Evolutionary conservation across 805 yeast species (phyloP), one percentile per base, ranked within the genome.

Genomic region (Schwanniomyces polymorphus): DNA sequence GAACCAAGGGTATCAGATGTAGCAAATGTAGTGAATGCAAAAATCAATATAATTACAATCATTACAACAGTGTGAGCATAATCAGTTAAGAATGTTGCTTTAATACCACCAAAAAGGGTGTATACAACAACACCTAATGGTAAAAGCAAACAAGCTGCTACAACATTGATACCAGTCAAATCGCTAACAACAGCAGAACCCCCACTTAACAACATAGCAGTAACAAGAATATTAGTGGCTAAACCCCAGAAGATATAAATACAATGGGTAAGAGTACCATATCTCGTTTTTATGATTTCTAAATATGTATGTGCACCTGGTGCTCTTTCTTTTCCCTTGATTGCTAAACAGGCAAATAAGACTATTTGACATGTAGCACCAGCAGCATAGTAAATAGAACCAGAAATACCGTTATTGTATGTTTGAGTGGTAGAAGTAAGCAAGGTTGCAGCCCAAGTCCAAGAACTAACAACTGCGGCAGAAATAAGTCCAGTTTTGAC

Each of bases 301-400:
- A 90, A 74, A 65, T 87, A 91, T 1, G 97, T 90, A 69, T 91
- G 97, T 2, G 95, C 95, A 42, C 83, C 85, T 4, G 97, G 97
- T 11, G 97, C 97, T 54, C 84, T 81, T 61, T 85, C 86, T 66
- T 91, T 91, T 29, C 91, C 88, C 63, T 88, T 91, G 53, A 91
- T 89, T 10, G 97, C 97, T 48, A 90, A 67, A 39, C 90, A 84
- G 1, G 96, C 89, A 66, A 91, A 91, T 44, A 90, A 73, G 18
- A 90, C 84, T 55, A 91, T 87, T 64, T 91, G 97, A 46, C 88
- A 89, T 45, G 89, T 80, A 1, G 97, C 97, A 61, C 97, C 98
- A 3, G 94, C 81, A 7, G 96, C 97, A 63, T 91, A 91, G 70
- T 82, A 86, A 60, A 78, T 84, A 11, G 92, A 86, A 41, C 96